Evolutionary conservation across 176 grass and related monocot genomes (phyloP).

Genomic region (Tillandsia leiboldiana): DNA sequence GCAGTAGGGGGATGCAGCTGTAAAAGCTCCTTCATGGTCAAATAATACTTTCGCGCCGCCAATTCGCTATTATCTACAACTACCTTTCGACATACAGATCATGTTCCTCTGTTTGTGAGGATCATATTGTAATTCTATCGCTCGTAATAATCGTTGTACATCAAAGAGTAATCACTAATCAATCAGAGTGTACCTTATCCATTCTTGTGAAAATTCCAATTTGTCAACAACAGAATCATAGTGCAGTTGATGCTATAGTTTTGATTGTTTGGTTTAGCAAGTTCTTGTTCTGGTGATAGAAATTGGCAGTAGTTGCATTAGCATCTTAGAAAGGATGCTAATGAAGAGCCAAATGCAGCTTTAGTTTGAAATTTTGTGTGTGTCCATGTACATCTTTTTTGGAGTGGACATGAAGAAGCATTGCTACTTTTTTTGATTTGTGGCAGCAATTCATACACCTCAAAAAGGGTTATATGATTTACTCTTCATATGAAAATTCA

Average conservation of each 20-base stretch:
- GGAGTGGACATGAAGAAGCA: too few species aligned
- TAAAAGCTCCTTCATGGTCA: slow-evolving; percentile 48
- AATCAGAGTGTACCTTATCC: neutral
- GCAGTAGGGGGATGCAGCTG: slow-evolving; percentile 42
- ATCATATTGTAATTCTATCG: neutral
- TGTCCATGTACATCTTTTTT: too few species aligned
- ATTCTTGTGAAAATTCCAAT: neutral
- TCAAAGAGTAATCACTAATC: neutral
- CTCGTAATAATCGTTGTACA: neutral
- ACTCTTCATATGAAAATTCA: too few species aligned
- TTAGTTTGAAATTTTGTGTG: too few species aligned
- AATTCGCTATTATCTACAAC: neutral
- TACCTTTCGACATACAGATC: neutral
- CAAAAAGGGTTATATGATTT: too few species aligned
- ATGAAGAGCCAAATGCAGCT: too few species aligned
- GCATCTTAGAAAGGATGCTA: too few species aligned
- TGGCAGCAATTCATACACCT: too few species aligned
- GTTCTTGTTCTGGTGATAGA: too few species aligned
- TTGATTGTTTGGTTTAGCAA: too few species aligned
- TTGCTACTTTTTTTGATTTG: too few species aligned
- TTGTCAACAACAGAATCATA: neutral
- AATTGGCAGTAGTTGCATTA: too few species aligned
- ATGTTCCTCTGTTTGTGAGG: neutral
- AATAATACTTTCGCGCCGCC: neutral
- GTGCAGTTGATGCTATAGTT: neutral